Conservation (phyloP, 768 basidiomycete genomes). For the Dentipellis sp. region DNA sequence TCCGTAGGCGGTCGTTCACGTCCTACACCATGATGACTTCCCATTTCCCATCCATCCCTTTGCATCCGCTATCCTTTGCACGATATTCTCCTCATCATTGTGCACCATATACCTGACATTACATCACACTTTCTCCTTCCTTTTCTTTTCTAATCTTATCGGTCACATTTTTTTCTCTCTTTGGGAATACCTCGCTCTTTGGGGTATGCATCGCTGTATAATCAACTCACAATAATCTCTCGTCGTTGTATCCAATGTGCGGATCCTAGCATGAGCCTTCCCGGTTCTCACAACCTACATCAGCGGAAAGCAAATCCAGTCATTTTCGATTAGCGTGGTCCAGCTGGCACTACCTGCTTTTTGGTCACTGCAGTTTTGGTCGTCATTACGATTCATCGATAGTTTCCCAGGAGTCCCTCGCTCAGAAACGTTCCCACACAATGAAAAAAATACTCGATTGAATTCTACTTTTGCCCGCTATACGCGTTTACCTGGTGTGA, state of each 20-base stretch:
- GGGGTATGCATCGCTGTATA: background rate
- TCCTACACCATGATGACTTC: background rate
- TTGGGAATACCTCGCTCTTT: background rate
- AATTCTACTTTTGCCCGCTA: too few relatives aligned
- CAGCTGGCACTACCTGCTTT: too few relatives aligned
- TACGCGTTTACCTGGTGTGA: background rate
- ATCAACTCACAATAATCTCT: background rate
- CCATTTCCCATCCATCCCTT: background rate
- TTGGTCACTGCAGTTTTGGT: too few relatives aligned
- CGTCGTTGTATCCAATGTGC: background rate
- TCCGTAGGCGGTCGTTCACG: background rate
- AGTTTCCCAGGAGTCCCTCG: too few relatives aligned
- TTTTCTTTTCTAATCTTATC: background rate
- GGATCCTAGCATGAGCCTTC: background rate
- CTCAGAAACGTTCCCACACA: too few relatives aligned
- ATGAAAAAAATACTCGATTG: too few relatives aligned
- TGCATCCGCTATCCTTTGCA: background rate
- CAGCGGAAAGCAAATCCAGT: too few relatives aligned
- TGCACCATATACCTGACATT: background rate
- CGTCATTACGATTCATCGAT: too few relatives aligned
- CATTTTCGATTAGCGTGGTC: too few relatives aligned
- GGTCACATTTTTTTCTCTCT: background rate
- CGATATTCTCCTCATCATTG: background rate
- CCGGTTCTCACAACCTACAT: too few relatives aligned
- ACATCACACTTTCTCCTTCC: background rate